Evolutionary conservation across 2,329 filamentous ascomycete species (phyloP).

Genomic region (Macrophomina tecta): DNA sequence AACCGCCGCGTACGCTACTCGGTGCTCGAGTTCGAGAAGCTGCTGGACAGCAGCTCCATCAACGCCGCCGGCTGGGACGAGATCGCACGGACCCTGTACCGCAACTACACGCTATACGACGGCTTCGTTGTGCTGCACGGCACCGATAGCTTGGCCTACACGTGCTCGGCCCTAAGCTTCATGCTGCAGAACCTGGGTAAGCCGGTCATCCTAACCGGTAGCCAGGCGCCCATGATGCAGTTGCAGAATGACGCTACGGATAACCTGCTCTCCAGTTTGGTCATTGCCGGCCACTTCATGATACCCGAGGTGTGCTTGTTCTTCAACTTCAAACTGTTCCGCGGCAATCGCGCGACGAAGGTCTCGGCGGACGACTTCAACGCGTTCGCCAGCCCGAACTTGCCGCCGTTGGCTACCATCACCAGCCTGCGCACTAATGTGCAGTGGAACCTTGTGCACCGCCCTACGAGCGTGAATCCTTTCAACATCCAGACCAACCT

Average conservation of each 20-base stretch:
- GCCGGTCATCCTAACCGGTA: slow-evolving; percentile 80
- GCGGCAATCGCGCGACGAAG: slow-evolving; percentile 88
- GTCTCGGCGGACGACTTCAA: slow-evolving; percentile 85
- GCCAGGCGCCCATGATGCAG: slow-evolving; percentile 80
- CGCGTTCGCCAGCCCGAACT: slow-evolving; percentile 89
- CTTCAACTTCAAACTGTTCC: slow-evolving; percentile 89
- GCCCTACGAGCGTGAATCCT: slow-evolving; percentile 74
- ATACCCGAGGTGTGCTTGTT: slow-evolving; percentile 93
- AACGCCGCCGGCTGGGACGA: slow-evolving; percentile 84
- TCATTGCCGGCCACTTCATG: slow-evolving; percentile 90
- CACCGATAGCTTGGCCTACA: slow-evolving; percentile 87
- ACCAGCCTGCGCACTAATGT: slow-evolving; percentile 82
- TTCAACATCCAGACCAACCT: slow-evolving; percentile 77
- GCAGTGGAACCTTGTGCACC: slow-evolving; percentile 77
- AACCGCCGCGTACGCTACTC: slow-evolving; percentile 81
- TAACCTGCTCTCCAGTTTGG: slow-evolving; percentile 85
- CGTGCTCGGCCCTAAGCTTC: slow-evolving; percentile 87
- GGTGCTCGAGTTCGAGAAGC: slow-evolving; percentile 80
- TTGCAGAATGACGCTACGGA: slow-evolving; percentile 91
- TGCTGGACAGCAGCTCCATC: slow-evolving; percentile 90
- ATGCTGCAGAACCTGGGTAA: slow-evolving; percentile 92
- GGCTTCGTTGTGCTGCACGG: slow-evolving; percentile 91
- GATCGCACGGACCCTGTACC: slow-evolving; percentile 77
- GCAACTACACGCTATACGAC: slow-evolving; percentile 88
- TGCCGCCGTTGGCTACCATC: slow-evolving; percentile 78